Conservation (phyloP, 345 rosid species). For the Salix dunnii region DNA sequence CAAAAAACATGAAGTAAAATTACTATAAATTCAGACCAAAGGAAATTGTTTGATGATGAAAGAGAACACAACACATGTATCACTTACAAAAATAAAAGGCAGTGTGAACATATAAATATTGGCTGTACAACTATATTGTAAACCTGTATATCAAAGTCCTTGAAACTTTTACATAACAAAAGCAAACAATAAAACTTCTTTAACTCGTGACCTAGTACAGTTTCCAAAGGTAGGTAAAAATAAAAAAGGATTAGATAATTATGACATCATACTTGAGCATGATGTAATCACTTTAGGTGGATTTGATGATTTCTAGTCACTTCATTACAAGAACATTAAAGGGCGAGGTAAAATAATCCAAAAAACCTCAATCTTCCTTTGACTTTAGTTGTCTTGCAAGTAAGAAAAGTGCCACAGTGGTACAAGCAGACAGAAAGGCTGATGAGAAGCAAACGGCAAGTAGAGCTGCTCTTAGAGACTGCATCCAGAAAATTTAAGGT, state of each 20-base stretch:
- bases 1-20: background rate
- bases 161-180: background rate
- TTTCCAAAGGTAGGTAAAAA: background rate
- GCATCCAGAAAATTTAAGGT: slow-evolving; percentile 26
- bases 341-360: slow-evolving; percentile 9
- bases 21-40: background rate
- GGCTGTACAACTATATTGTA: background rate
- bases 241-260: background rate
- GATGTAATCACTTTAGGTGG: background rate
- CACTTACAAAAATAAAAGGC: background rate
- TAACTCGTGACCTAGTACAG: background rate
- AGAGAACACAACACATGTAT: too few relatives aligned
- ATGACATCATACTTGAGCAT: background rate
- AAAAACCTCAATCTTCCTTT: slow-evolving; percentile 42
- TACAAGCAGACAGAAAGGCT: slow-evolving; percentile 54
- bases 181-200: background rate
- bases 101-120: background rate
- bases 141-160: slow-evolving; percentile 2
- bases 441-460: slow-evolving; percentile 59
- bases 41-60: too few relatives aligned
- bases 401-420: slow-evolving; percentile 58
- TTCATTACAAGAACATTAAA: background rate
- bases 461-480: slow-evolving; percentile 82
- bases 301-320: background rate
- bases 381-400: slow-evolving; percentile 63